Percentiles rank a stretch among this genome's conserved stretches.
Evolutionary conservation across 257 asterid species (phyloP).

Genomic region (Solanum chmielewskii): DNA sequence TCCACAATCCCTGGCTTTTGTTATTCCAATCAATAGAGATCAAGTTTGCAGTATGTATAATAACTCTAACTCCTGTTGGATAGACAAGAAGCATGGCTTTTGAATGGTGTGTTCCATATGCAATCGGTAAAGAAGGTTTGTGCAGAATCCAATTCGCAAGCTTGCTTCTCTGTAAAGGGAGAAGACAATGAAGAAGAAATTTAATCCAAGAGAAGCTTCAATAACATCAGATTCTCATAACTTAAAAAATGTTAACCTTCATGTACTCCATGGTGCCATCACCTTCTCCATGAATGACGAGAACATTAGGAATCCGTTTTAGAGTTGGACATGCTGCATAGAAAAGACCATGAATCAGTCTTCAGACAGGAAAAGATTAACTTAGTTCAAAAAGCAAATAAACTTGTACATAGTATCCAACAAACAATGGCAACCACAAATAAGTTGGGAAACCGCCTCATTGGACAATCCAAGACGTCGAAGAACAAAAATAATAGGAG

Average conservation of each 20-base stretch:
- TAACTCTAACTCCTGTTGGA: slow-evolving; percentile 79
- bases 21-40: slow-evolving; percentile 93
- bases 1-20: slow-evolving; percentile 96
- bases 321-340: slow-evolving; percentile 71
- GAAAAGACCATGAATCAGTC: background rate
- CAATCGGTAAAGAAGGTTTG: slow-evolving; percentile 92
- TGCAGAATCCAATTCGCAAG: slow-evolving; percentile 79
- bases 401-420: background rate
- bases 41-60: slow-evolving; percentile 89
- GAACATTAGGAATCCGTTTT: slow-evolving; percentile 55
- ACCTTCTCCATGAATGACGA: slow-evolving; percentile 91
- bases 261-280: slow-evolving; percentile 74
- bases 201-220: slow-evolving; percentile 8
- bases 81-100: slow-evolving; percentile 95
- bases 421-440: background rate
- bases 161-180: slow-evolving; percentile 59
- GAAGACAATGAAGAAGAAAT: slow-evolving; percentile 10
- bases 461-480: background rate
- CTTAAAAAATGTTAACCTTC: slow-evolving; percentile 47
- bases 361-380: background rate
- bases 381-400: background rate
- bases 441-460: background rate
- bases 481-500: background rate
- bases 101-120: slow-evolving; percentile 98
- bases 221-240: slow-evolving; percentile 5